These are phyloP conservation scores for Apiotrichum mycotoxinovorans DNA, from an alignment of 1,284 basidiomycete genomes.

Conservation along the genomic window DNA sequence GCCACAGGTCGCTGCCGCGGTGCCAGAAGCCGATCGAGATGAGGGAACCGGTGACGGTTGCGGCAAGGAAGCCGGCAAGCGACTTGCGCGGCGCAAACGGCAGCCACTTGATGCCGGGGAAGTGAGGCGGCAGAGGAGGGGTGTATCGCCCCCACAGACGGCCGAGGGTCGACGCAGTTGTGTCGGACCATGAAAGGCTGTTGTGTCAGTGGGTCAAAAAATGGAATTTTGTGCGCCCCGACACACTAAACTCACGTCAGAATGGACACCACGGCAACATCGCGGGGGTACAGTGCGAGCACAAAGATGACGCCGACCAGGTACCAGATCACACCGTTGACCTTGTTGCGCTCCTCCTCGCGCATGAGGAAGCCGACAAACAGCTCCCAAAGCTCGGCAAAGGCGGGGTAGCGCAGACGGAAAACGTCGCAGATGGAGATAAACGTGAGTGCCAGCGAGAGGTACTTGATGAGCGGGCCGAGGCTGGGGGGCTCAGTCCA, in stretches of 20 bases:
- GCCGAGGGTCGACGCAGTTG: conserved; percentile 87
- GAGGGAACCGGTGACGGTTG: conserved; percentile 67
- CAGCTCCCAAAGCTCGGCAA: conserved; percentile 73
- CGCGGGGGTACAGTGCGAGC: conserved; percentile 73
- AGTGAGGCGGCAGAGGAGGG: conserved; percentile 64
- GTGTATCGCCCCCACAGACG: conserved; percentile 77
- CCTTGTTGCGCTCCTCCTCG: conserved; percentile 76
- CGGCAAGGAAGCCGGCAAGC: conserved; percentile 84
- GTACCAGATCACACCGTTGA: conserved; percentile 94
- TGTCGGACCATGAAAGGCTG: conserved; percentile 95
- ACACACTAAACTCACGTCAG: conserved; percentile 63
- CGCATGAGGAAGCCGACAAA: conserved; percentile 87
- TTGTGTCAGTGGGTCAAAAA: conserved; percentile 1
- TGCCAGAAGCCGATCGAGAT: conserved; percentile 77
- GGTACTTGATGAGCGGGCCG: conserved; percentile 59
- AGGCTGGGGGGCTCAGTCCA: conserved; percentile 48
- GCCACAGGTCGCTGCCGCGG: conserved; percentile 54
- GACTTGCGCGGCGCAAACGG: conserved; percentile 52
- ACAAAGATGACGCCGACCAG: conserved; percentile 83
- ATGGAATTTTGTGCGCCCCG: background rate
- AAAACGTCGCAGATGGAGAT: conserved; percentile 75
- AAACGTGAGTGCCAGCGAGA: conserved; percentile 65
- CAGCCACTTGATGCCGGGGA: conserved; percentile 40
- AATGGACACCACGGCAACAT: conserved; percentile 82
- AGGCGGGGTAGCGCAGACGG: conserved; percentile 64